phyloP scores from a whole-genome alignment of 768 basidiomycete genomes.

The Suillus subaureus region DNA sequence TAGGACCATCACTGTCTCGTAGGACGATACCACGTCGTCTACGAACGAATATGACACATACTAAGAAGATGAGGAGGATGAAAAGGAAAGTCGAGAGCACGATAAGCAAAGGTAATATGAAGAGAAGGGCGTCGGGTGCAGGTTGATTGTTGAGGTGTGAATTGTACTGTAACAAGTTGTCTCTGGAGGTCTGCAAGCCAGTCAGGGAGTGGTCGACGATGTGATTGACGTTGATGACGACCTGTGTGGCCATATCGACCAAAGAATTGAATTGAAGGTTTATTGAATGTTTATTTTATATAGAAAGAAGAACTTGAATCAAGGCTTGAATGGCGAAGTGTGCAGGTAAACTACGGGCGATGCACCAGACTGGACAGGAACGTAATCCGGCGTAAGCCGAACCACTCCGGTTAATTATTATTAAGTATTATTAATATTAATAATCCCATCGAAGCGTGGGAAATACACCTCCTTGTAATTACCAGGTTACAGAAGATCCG shows the following conservation, averaged over 20 bases:
- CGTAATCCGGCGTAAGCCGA: conserved; percentile 18
- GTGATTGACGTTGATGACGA: conserved; percentile 8
- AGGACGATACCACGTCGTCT: conserved; percentile 76
- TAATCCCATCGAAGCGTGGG: not conserved
- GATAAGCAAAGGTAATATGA: conserved; percentile 92
- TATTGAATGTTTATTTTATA: not conserved
- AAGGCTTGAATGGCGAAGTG: not conserved
- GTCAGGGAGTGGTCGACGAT: conserved; percentile 7
- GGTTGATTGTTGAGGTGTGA: conserved; percentile 18
- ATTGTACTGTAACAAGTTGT: conserved; percentile 9
- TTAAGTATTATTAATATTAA: not conserved
- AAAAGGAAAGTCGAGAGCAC: conserved; percentile 92
- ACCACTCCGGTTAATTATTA: not conserved
- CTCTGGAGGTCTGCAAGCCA: conserved; percentile 10
- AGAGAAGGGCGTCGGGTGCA: conserved; percentile 69
- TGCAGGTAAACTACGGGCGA: conserved; percentile 2
- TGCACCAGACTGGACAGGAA: conserved; percentile 14
- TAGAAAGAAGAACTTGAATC: not conserved
- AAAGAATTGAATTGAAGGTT: conserved; percentile 1
- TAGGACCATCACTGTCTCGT: conserved; percentile 86
- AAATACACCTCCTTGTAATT: conserved; percentile 9
- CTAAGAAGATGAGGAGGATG: conserved; percentile 87
- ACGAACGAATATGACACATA: conserved; percentile 86
- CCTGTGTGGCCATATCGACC: conserved; percentile 11
- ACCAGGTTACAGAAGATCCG: not conserved